These are phyloP conservation scores for Sisymbrium altissimum DNA, from an alignment of 345 rosid genomes.

Conservation along the genomic window DNA sequence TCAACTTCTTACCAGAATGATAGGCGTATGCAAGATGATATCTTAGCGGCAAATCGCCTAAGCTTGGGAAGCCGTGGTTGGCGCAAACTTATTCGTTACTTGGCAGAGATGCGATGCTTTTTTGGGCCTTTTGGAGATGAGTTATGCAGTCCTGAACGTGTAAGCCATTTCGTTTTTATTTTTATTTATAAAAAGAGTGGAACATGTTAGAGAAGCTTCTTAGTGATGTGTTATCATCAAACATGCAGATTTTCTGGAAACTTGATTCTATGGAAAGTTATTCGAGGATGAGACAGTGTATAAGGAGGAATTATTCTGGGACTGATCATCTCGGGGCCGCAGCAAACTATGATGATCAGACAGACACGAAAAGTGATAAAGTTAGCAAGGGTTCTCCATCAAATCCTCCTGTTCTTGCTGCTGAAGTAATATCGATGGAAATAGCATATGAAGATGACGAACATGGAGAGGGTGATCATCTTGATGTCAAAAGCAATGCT, in stretches of 20 bases:
- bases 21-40: conserved; percentile 82
- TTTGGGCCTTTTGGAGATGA: conserved; percentile 69
- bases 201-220: conserved; percentile 12
- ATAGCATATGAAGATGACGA: conserved; percentile 76
- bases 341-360: conserved; percentile 75
- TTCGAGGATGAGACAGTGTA: conserved; percentile 88
- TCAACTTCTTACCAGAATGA: conserved; percentile 61
- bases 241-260: conserved; percentile 89
- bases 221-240: conserved; percentile 2
- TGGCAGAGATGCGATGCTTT: conserved; percentile 80
- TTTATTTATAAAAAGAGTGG: not conserved
- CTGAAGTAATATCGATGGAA: conserved; percentile 84
- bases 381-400: conserved; percentile 51
- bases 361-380: conserved; percentile 40
- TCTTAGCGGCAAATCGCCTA: conserved; percentile 51
- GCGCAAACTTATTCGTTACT: conserved; percentile 88
- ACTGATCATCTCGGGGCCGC: conserved; percentile 93
- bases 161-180: conserved; percentile 45
- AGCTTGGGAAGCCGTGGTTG: conserved; percentile 74
- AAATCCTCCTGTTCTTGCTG: conserved; percentile 68
- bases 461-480: conserved; percentile 57
- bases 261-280: conserved; percentile 92
- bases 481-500: conserved; percentile 44
- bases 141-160: conserved; percentile 59
- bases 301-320: conserved; percentile 78